These are phyloP conservation scores for Coffea eugenioides DNA, from an alignment of 257 asterid species.

Conservation along the genomic window DNA sequence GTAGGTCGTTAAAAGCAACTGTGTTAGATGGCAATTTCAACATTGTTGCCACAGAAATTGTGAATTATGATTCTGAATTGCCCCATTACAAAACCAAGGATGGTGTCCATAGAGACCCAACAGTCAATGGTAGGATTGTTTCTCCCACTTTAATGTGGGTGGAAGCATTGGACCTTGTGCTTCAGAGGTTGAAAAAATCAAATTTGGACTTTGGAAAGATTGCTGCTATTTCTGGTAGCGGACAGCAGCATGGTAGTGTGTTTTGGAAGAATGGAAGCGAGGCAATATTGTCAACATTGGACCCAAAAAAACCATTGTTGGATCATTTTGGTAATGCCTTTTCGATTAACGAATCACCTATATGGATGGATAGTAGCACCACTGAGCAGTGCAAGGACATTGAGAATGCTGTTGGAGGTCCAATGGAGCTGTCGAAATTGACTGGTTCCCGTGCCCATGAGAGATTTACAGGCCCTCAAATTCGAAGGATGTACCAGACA, in stretches of 20 bases:
- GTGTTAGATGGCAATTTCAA: constrained; percentile 70
- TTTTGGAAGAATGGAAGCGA: constrained; percentile 85
- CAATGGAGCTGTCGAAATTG: constrained; percentile 68
- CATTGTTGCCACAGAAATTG: constrained; percentile 61
- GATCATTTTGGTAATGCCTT: constrained; percentile 70
- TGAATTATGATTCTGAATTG: constrained; percentile 75
- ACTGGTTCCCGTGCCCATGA: constrained; percentile 91
- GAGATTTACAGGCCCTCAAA: constrained; percentile 92
- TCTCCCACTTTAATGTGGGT: constrained; percentile 97
- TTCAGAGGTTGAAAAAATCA: constrained; percentile 59
- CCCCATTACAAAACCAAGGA: constrained; percentile 85
- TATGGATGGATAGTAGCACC: constrained; percentile 98
- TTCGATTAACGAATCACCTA: constrained; percentile 78
- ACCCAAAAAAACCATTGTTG: constrained; percentile 40
- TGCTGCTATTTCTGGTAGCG: constrained; percentile 90
- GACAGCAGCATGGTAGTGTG: constrained; percentile 98
- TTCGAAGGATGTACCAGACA: constrained; percentile 68
- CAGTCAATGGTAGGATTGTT: constrained; percentile 70
- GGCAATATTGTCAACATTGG: constrained; percentile 48
- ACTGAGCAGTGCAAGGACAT: constrained; percentile 74
- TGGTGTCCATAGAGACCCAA: constrained; percentile 74
- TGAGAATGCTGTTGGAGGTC: constrained; percentile 84
- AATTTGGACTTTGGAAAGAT: constrained; percentile 59
- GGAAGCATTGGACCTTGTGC: constrained; percentile 80
- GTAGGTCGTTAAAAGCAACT: constrained; percentile 90